These are phyloP conservation scores for Malassezia slooffiae DNA, from an alignment of 1,284 basidiomycete genomes.

Conservation along the genomic window DNA sequence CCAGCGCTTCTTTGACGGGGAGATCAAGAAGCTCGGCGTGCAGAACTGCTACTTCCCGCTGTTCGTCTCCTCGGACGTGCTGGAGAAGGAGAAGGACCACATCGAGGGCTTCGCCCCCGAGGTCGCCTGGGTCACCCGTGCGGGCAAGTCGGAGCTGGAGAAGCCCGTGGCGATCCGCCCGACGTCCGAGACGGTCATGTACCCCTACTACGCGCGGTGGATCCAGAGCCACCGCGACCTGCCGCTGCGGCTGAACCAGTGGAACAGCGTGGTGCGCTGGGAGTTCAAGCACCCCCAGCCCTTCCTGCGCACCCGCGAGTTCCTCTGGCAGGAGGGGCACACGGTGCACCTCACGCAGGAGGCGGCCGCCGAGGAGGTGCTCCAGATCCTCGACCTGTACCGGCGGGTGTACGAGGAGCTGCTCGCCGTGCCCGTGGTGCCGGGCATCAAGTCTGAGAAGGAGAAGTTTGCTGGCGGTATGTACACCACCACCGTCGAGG, in stretches of 20 bases:
- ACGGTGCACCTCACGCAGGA: conserved; percentile 80
- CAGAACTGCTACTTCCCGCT: conserved; percentile 99
- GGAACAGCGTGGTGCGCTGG: conserved; percentile 98
- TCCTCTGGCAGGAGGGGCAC: conserved; percentile 99
- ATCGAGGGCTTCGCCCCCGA: conserved; percentile 99
- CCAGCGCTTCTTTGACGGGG: conserved; percentile 52
- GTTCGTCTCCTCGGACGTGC: conserved; percentile 85
- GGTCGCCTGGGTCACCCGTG: conserved; percentile 96
- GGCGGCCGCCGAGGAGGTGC: conserved; percentile 84
- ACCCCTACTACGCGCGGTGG: conserved; percentile 95
- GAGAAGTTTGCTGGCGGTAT: conserved; percentile 97
- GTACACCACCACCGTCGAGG: conserved; percentile 97
- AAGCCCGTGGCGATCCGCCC: conserved; percentile 96
- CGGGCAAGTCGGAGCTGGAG: conserved; percentile 83
- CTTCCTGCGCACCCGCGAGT: conserved; percentile 96
- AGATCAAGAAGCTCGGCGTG: conserved; percentile 88
- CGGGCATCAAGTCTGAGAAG: conserved; percentile 94
- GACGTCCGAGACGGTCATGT: conserved; percentile 96
- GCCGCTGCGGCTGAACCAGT: conserved; percentile 93
- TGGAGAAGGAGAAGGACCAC: conserved; percentile 95
- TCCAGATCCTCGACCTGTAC: conserved; percentile 89
- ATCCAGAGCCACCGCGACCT: conserved; percentile 95
- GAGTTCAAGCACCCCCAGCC: conserved; percentile 99
- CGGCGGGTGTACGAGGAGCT: conserved; percentile 92
- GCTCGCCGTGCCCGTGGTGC: conserved; percentile 91